A percentile compares a stretch with the other conserved stretches of the same genome.
Evolutionary conservation across 2,329 filamentous ascomycete species (phyloP).

Genomic region (Tolypocladium tropicale): DNA sequence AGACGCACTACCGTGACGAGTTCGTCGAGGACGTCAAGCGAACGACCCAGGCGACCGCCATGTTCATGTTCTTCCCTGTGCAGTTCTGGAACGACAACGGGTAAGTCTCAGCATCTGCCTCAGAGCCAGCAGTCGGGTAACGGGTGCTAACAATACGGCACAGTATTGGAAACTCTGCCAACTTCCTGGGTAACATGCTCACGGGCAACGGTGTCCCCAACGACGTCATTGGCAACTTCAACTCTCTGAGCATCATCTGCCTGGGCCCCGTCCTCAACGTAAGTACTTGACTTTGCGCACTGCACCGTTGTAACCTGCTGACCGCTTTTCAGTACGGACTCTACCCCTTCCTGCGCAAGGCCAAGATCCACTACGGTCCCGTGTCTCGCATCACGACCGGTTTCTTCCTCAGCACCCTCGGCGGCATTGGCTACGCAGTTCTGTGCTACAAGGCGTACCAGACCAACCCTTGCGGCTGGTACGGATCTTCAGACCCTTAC

Average conservation of each 20-base stretch:
- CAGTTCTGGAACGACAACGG: conserved; percentile 29
- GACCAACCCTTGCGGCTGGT: conserved; percentile 34
- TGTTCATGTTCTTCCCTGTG: conserved; percentile 31
- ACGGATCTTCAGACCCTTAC: conserved; percentile 12
- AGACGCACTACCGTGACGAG: conserved; percentile 49
- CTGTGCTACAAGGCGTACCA: conserved; percentile 51
- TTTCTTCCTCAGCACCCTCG: conserved; percentile 37
- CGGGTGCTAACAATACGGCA: not conserved
- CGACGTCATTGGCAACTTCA: conserved; percentile 50
- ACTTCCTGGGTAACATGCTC: conserved; percentile 30
- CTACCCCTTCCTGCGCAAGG: conserved; percentile 45
- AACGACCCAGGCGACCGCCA: conserved; percentile 29
- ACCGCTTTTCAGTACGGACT: conserved; percentile 17
- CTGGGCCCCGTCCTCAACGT: conserved; percentile 16
- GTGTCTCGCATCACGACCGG: conserved; percentile 48
- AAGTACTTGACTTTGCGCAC: not conserved
- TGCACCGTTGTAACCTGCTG: not conserved
- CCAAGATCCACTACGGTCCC: conserved; percentile 44
- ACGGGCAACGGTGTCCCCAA: conserved; percentile 43
- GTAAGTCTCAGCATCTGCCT: not conserved
- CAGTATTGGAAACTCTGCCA: conserved; percentile 22
- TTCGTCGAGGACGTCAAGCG: conserved; percentile 58
- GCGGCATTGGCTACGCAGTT: conserved; percentile 45
- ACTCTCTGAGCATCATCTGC: conserved; percentile 49
- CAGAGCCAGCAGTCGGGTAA: not conserved